phyloP scores from a whole-genome alignment of 2,329 filamentous ascomycete genomes.

The Aspergillus fumigatus region DNA sequence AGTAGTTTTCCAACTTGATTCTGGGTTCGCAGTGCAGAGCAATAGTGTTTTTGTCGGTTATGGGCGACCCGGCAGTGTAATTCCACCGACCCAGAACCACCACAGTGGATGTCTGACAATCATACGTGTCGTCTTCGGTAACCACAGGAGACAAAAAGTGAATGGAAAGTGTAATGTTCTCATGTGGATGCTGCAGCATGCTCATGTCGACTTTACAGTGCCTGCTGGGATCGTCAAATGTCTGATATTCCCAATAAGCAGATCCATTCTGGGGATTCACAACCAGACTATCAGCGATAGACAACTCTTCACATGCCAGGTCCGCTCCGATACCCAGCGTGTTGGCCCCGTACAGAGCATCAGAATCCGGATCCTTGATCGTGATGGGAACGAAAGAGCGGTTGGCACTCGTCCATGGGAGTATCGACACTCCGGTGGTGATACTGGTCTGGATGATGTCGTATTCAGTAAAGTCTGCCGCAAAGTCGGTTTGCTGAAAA shows the following conservation, averaged over 20 bases:
- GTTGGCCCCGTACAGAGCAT: slow-evolving; percentile 23
- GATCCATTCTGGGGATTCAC: slow-evolving; percentile 9
- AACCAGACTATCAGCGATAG: slow-evolving; percentile 13
- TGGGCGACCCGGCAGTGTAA: slow-evolving; percentile 20
- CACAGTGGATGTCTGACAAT: slow-evolving; percentile 30
- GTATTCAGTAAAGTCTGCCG: slow-evolving; percentile 31
- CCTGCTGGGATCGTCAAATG: slow-evolving; percentile 19
- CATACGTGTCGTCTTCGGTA: slow-evolving; percentile 12
- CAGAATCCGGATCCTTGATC: slow-evolving; percentile 16
- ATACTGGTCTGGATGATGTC: slow-evolving; percentile 33
- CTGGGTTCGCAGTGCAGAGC: slow-evolving; percentile 30
- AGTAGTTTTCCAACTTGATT: slow-evolving; percentile 20
- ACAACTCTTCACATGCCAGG: slow-evolving; percentile 21
- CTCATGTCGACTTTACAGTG: slow-evolving; percentile 27
- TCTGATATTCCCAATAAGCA: slow-evolving; percentile 23
- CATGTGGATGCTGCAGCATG: slow-evolving; percentile 14
- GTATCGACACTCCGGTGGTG: slow-evolving; percentile 27
- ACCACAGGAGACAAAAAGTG: slow-evolving; percentile 29
- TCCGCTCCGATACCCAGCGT: slow-evolving; percentile 26
- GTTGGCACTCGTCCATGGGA: slow-evolving; percentile 30
- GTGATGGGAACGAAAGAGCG: slow-evolving; percentile 27
- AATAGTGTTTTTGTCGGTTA: slow-evolving; percentile 26
- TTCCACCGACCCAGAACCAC: slow-evolving; percentile 32
- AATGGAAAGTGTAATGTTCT: slow-evolving; percentile 27
- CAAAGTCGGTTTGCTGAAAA: slow-evolving; percentile 28